Percentiles rank a stretch among this genome's conserved stretches.
These are phyloP conservation scores for Solanum pinnatisectum DNA, from an alignment of 257 asterid species.

Conservation along the genomic window DNA sequence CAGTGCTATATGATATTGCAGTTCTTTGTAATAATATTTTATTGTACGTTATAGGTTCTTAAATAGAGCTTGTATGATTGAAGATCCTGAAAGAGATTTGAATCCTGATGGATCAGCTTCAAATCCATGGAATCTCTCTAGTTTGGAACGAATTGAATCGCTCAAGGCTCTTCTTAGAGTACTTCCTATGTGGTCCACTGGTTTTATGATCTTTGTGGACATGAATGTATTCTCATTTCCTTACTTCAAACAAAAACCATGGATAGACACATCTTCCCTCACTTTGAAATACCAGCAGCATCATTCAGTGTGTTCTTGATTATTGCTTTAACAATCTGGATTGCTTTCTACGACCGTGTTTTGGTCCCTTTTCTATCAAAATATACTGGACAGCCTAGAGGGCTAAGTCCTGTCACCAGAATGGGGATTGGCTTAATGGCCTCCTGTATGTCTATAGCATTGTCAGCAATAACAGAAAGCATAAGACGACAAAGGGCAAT, in stretches of 20 bases:
- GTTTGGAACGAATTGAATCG: constrained; percentile 13
- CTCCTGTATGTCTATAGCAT: not conserved
- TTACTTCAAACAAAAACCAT: not conserved
- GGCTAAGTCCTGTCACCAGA: not conserved
- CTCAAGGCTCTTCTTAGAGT: constrained; percentile 1
- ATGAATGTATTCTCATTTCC: not conserved
- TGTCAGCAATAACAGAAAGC: constrained; percentile 9
- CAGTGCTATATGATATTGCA: not conserved
- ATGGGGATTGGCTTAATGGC: constrained; percentile 9
- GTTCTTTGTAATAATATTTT: not conserved
- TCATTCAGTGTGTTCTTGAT: constrained; percentile 4
- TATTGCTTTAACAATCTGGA: not conserved
- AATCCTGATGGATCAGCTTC: constrained; percentile 7
- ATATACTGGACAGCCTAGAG: not conserved
- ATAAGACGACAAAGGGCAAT: not conserved
- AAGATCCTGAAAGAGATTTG: constrained; percentile 6
- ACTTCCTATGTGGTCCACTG: constrained; percentile 10
- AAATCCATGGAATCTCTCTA: not conserved
- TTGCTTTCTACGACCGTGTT: not conserved
- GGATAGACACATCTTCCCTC: constrained; percentile 7
- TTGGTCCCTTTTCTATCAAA: not conserved
- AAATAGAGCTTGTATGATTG: constrained; percentile 6
- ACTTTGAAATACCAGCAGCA: constrained; percentile 13
- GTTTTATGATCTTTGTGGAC: not conserved
- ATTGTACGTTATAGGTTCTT: not conserved